These are phyloP conservation scores for Mycena rebaudengoi DNA, from an alignment of 768 basidiomycete species.

Conservation along the genomic window DNA sequence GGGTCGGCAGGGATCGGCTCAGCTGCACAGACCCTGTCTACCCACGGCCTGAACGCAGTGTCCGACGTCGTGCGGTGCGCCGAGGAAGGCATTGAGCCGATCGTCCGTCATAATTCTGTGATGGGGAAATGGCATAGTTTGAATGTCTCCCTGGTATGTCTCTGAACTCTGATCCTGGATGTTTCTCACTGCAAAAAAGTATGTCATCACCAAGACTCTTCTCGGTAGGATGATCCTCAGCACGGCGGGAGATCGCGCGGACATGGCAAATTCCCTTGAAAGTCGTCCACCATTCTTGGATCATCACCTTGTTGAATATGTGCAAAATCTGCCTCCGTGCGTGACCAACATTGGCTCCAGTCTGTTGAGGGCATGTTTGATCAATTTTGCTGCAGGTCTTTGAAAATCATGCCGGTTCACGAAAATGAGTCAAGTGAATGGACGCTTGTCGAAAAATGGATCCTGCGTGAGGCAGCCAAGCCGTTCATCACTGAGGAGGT, in stretches of 20 bases:
- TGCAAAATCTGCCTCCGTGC: constrained; percentile 13
- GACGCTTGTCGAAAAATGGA: constrained; percentile 22
- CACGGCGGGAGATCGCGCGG: constrained; percentile 4
- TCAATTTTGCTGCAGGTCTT: not conserved
- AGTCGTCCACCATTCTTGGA: constrained; percentile 16
- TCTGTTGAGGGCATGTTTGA: not conserved
- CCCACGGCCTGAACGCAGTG: too few relatives aligned
- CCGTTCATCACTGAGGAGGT: constrained; percentile 25
- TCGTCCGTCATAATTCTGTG: not conserved
- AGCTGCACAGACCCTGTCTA: too few relatives aligned
- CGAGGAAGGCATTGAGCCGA: constrained; percentile 1
- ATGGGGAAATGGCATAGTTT: constrained; percentile 5
- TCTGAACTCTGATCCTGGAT: not conserved
- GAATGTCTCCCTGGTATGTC: not conserved
- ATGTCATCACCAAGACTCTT: constrained; percentile 7
- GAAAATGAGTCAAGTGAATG: not conserved
- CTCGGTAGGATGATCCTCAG: constrained; percentile 10
- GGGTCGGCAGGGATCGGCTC: too few relatives aligned
- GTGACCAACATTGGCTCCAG: not conserved
- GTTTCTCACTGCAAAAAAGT: not conserved
- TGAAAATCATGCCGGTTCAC: not conserved
- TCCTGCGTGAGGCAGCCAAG: constrained; percentile 18
- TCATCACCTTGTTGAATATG: constrained; percentile 18
- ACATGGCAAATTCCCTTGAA: constrained; percentile 16
- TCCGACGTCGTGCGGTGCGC: not conserved